Evolutionary conservation across 2,329 filamentous ascomycete genomes (phyloP), one percentile per base, ranked within the genome.

Genomic region (Cladosporium austrohemisphaericum): DNA sequence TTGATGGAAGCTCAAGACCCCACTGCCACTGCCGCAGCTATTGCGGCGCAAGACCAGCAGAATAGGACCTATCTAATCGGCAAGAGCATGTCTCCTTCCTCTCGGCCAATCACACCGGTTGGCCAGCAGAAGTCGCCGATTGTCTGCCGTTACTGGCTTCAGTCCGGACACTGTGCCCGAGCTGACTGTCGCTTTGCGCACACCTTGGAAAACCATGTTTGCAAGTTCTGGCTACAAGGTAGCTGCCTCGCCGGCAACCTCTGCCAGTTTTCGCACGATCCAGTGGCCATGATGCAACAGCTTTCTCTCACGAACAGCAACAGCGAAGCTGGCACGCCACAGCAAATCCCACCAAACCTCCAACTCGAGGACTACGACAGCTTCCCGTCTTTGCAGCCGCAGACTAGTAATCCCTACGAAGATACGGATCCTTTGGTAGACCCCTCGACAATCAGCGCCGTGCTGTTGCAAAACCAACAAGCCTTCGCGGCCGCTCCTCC

Each of bases 171-270:
- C 68, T 98, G 93, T 67, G 83, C 96, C 46, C 83, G 93, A 52
- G 92, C 92, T 52, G 93, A 98, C 69, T 98, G 93, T 68, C 85
- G 92, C 51, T 98, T 97, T 70, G 95, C 91, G 59, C 93, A 98
- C 68, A 92, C 98, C 67, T 79, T 95, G 36, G 95, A 88, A 65
- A 94, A 88, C 64, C 93, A 96, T 62, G 80, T 98, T 54, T 98
- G 93, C 91, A 97, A 97, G 88, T 97, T 97, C 67, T 98, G 91
- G 88, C 79, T 98, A 46, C 89, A 89, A 72, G 93, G 93, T 1
- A 96, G 92, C 62, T 98, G 93, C 65, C 78, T 98, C 26, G 93
- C 93, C 16, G 92, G 93, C 28, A 85, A 90, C 50, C 91, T 89
- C 3, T 98, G 93, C 68, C 88, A 95, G 52, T 98, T 98, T 72